Conservation (phyloP, 345 rosid genomes). For the Gossypium arboreum region DNA sequence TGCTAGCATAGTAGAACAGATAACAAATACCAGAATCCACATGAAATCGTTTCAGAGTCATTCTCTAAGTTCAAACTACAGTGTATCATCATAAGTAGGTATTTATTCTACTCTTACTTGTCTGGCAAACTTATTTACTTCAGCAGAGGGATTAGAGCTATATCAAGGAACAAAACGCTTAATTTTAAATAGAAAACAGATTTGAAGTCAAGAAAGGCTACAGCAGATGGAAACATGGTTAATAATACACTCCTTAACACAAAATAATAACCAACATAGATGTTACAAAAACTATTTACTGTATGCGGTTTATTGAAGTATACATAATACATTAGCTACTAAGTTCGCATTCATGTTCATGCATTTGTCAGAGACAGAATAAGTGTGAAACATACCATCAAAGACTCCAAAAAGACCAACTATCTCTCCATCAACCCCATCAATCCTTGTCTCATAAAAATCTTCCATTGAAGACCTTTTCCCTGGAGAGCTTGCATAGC, state of each 20-base stretch:
- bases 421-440: slow-evolving; percentile 87
- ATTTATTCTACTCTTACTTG: neutral
- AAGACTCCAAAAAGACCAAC: slow-evolving; percentile 98
- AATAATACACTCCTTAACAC: neutral
- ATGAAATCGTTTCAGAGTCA: slow-evolving; percentile 23
- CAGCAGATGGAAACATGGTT: neutral
- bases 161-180: no score
- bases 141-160: neutral
- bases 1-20: slow-evolving; percentile 24
- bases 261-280: neutral
- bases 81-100: slow-evolving; percentile 1
- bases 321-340: neutral
- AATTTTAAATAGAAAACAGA: neutral
- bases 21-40: slow-evolving; percentile 20
- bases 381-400: slow-evolving; percentile 61
- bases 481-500: slow-evolving; percentile 96
- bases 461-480: slow-evolving; percentile 98
- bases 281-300: neutral
- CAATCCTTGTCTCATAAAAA: slow-evolving; percentile 90
- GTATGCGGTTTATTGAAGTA: neutral
- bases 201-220: neutral
- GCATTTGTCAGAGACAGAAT: slow-evolving; percentile 1
- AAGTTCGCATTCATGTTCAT: neutral
- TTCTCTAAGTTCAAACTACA: slow-evolving; percentile 2
- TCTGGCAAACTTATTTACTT: neutral